A percentile compares a stretch with the other conserved stretches of the same genome.
These are phyloP conservation scores for Debaryomyces nepalensis DNA, from an alignment of 1,139 yeast genomes.

Conservation along the genomic window DNA sequence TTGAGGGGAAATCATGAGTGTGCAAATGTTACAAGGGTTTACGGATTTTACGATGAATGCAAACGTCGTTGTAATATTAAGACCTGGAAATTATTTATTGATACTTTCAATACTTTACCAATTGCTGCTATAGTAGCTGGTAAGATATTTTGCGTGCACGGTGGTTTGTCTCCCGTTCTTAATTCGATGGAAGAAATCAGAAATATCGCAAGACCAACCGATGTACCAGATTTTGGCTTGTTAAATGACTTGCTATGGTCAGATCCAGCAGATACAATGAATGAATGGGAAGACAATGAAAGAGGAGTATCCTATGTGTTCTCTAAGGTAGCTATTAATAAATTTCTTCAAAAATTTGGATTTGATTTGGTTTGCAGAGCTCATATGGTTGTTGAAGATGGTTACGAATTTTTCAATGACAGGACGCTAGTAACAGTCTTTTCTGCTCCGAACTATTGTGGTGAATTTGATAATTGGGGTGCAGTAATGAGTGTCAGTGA, in stretches of 20 bases:
- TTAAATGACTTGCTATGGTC: conserved; percentile 94
- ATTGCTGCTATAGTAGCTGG: conserved; percentile 96
- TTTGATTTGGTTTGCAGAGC: conserved; percentile 96
- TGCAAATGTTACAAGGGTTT: conserved; percentile 81
- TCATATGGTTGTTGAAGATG: conserved; percentile 99
- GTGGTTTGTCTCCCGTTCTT: conserved; percentile 91
- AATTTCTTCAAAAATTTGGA: conserved; percentile 83
- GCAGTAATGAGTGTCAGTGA: conserved; percentile 98
- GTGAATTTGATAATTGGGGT: conserved; percentile 99
- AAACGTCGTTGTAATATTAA: conserved; percentile 75
- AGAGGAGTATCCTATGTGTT: conserved; percentile 97
- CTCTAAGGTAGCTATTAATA: conserved; percentile 88
- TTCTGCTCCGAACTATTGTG: conserved; percentile 96
- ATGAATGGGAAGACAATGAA: conserved; percentile 98
- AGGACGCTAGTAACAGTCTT: conserved; percentile 92
- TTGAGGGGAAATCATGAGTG: conserved; percentile 86
- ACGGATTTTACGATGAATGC: conserved; percentile 89
- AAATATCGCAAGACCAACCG: conserved; percentile 91
- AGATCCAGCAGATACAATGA: conserved; percentile 92
- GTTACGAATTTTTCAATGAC: conserved; percentile 95
- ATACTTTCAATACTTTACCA: conserved; percentile 92
- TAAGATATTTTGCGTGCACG: conserved; percentile 96
- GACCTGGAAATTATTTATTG: conserved; percentile 92
- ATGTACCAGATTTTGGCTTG: conserved; percentile 94
- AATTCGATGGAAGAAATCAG: conserved; percentile 91